These are phyloP conservation scores for Thalassiosira delicatula DNA, from an alignment of 352 stramenopile genomes.

Conservation along the genomic window DNA sequence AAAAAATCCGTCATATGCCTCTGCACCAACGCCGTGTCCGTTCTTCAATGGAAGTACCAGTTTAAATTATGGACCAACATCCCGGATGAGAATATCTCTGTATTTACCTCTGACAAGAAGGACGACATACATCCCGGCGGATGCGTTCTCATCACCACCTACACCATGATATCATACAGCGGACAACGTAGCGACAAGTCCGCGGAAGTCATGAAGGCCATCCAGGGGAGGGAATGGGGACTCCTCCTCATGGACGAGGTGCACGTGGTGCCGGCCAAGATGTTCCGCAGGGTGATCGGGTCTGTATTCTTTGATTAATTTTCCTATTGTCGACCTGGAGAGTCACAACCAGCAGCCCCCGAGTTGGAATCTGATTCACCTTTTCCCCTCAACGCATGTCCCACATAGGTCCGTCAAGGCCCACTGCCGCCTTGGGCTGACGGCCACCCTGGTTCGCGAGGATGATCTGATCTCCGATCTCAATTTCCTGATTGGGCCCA, in stretches of 20 bases:
- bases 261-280: slow-evolving; percentile 98
- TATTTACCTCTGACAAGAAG: slow-evolving; percentile 86
- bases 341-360: too few species aligned
- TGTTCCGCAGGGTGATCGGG: slow-evolving; percentile 95
- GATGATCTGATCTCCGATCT: slow-evolving; percentile 98
- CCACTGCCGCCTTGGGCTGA: slow-evolving; percentile 98
- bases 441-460: slow-evolving; percentile 98
- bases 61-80: slow-evolving; percentile 98
- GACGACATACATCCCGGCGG: slow-evolving; percentile 83
- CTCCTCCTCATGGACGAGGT: slow-evolving; percentile 93
- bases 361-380: too few species aligned
- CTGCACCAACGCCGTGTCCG: slow-evolving; percentile 96
- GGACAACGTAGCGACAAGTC: slow-evolving; percentile 90
- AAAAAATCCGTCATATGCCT: slow-evolving; percentile 98
- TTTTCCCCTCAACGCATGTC: too few species aligned
- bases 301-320: too few species aligned
- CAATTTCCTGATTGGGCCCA: slow-evolving; percentile 94
- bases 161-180: slow-evolving; percentile 96
- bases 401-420: slow-evolving; percentile 95
- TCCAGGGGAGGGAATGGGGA: slow-evolving; percentile 97
- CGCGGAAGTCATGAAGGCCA: slow-evolving; percentile 95
- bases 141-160: slow-evolving; percentile 95
- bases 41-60: slow-evolving; percentile 98
- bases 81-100: slow-evolving; percentile 82
- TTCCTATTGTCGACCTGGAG: too few species aligned